Evolutionary conservation across 106 monocot species (phyloP), one percentile per base, ranked within the genome.

Genomic region (Acorus calamus): DNA sequence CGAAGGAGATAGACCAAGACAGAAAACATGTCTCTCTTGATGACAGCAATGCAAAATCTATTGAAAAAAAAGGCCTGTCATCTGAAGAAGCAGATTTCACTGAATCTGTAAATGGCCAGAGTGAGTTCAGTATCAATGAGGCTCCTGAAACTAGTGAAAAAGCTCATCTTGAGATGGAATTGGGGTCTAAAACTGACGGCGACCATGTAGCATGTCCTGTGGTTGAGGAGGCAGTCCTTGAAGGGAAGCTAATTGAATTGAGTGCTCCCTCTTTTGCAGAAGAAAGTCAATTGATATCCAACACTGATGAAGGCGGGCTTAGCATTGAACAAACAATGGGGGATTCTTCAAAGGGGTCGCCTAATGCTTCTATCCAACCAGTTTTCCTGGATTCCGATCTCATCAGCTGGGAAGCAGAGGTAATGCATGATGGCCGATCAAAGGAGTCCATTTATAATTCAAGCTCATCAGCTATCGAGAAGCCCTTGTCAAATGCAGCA

Each of bases 361-460:
- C 28, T 4, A 57, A 7, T 43, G 45, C 8, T 52, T 50, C 59
- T 28, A 9, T 14, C 9, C 45, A 42, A 4, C 69, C 59, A 46
- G 59, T 48, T 12, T 6, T 60, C 53, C 64, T 11, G 51, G 28
- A 65, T 48, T 69, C 60, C 42, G 56, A 60, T 43, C n/a, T 68
- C 56, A 11, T 62, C 44, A 59, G 44, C 13, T 55, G 28, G 28
- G 28, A 28, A 28, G 28, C 28, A 42, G 84, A 73, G 48, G 44
- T 56, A 50, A 42, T 52, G 46, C 69, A 73, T 46, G 84, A 76
- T 6, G 55, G 43, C 14, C 86, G 68, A 55, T 11, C 53, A 42
- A 70, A 61, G 2, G 82, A 75, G 46, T 83, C 87, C 8, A 67
- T 88, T 57, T 98, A 83, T 75, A 87, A 98, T 77, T 79, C 72